These are phyloP conservation scores for Lactifluus rugatus DNA, from an alignment of 768 basidiomycete genomes.

Conservation along the genomic window DNA sequence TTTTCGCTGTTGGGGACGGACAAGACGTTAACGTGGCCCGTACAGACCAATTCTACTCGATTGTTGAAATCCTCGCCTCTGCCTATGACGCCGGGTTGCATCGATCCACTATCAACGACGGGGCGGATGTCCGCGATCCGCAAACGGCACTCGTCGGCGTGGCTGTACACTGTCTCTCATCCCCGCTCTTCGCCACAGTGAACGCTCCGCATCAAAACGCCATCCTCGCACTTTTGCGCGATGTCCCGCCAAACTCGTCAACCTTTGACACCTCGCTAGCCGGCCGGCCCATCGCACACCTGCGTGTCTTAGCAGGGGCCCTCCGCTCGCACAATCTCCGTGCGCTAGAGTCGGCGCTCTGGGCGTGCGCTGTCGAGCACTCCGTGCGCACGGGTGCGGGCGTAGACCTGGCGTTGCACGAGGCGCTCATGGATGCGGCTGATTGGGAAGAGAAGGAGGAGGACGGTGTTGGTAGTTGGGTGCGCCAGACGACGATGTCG, in stretches of 20 bases:
- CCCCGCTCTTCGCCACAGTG: background rate
- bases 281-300: background rate
- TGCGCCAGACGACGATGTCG: background rate
- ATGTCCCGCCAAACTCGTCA: background rate
- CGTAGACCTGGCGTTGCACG: background rate
- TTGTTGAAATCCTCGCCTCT: conserved; percentile 7
- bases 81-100: background rate
- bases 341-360: background rate
- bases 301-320: background rate
- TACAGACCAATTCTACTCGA: background rate
- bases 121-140: background rate
- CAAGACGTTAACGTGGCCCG: background rate
- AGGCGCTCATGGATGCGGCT: background rate
- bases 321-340: conserved; percentile 2
- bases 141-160: conserved; percentile 2
- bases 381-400: background rate
- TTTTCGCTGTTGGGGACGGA: background rate
- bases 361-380: conserved; percentile 1
- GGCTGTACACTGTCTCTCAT: background rate
- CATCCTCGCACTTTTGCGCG: background rate
- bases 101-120: background rate
- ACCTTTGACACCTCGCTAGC: background rate
- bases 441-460: background rate
- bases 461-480: background rate
- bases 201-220: background rate